These are phyloP conservation scores for Candida argentea DNA, from an alignment of 805 yeast genomes.

Conservation along the genomic window DNA sequence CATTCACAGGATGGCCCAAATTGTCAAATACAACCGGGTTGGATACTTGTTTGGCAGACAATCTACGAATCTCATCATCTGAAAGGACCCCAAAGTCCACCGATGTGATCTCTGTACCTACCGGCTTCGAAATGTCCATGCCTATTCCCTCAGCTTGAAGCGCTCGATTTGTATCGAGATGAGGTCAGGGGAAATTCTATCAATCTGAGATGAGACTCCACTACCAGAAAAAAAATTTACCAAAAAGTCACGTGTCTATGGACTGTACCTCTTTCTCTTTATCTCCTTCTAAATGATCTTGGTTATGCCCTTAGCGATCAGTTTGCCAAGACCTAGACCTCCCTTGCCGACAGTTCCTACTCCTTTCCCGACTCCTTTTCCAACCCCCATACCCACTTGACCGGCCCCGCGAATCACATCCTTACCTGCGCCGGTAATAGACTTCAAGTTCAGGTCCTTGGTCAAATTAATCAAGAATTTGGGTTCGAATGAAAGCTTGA, in stretches of 20 bases:
- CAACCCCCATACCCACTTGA: slow-evolving; percentile 10
- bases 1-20: slow-evolving; percentile 88
- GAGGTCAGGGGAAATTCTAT: too few relatives aligned
- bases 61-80: slow-evolving; percentile 69
- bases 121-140: slow-evolving; percentile 96
- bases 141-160: too few relatives aligned
- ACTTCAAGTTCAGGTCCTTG: slow-evolving; percentile 27
- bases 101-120: slow-evolving; percentile 85
- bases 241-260: too few relatives aligned
- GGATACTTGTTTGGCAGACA: slow-evolving; percentile 92
- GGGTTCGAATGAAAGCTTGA: slow-evolving; percentile 59
- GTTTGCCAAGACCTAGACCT: too few relatives aligned
- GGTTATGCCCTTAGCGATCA: slow-evolving; percentile 16
- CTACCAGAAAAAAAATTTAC: too few relatives aligned
- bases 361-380: slow-evolving; percentile 31
- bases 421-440: slow-evolving; percentile 29
- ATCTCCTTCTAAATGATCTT: too few relatives aligned
- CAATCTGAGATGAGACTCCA: too few relatives aligned
- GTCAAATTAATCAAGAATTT: slow-evolving; percentile 47
- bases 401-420: slow-evolving; percentile 8
- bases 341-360: slow-evolving; percentile 27
- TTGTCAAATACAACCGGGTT: slow-evolving; percentile 94
- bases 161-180: too few relatives aligned
- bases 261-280: not conserved
- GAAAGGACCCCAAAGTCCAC: slow-evolving; percentile 87